phyloP scores from a whole-genome alignment of 2,329 filamentous ascomycete genomes.

The Ascochyta lentis region DNA sequence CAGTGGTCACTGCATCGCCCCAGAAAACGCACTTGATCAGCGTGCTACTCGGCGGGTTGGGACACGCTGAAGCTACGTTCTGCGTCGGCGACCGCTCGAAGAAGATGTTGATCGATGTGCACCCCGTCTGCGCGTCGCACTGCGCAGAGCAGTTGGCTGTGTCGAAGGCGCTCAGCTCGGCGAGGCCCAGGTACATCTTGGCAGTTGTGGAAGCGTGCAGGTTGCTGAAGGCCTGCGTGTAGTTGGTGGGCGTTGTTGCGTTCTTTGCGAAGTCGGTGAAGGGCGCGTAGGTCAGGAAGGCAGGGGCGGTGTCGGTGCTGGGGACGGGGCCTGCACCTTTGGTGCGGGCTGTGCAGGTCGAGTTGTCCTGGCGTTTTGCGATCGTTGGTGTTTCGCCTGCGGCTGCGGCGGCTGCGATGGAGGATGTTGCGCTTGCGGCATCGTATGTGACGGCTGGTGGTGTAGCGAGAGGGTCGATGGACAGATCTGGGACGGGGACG shows the following conservation, averaged over 20 bases:
- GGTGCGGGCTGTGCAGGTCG: conserved; percentile 14
- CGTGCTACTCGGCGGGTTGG: conserved; percentile 25
- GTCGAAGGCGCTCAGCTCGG: conserved; percentile 35
- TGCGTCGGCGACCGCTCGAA: conserved; percentile 30
- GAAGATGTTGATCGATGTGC: conserved; percentile 34
- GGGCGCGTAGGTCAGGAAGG: conserved; percentile 26
- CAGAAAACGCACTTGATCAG: conserved; percentile 34
- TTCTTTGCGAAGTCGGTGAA: conserved; percentile 21
- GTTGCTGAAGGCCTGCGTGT: conserved; percentile 33
- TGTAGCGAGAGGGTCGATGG: conserved; percentile 12
- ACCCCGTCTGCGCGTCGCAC: conserved; percentile 22
- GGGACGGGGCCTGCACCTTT: conserved; percentile 20
- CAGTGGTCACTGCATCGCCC: conserved; percentile 19
- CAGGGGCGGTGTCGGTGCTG: conserved; percentile 13
- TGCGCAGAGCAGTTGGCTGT: conserved; percentile 30
- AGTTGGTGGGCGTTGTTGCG: conserved; percentile 34
- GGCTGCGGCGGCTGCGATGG: conserved; percentile 12
- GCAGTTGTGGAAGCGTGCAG: conserved; percentile 32
- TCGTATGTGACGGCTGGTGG: conserved; percentile 6
- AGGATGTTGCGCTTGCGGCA: conserved; percentile 1
- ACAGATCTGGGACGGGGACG: conserved; percentile 6
- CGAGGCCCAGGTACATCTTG: conserved; percentile 28
- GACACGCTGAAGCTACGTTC: conserved; percentile 18
- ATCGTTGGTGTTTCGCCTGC: conserved; percentile 8
- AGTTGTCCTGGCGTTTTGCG: conserved; percentile 10